These are phyloP conservation scores for Cladosporium cucumerinum DNA, from an alignment of 2,329 filamentous ascomycete species.

Conservation along the genomic window DNA sequence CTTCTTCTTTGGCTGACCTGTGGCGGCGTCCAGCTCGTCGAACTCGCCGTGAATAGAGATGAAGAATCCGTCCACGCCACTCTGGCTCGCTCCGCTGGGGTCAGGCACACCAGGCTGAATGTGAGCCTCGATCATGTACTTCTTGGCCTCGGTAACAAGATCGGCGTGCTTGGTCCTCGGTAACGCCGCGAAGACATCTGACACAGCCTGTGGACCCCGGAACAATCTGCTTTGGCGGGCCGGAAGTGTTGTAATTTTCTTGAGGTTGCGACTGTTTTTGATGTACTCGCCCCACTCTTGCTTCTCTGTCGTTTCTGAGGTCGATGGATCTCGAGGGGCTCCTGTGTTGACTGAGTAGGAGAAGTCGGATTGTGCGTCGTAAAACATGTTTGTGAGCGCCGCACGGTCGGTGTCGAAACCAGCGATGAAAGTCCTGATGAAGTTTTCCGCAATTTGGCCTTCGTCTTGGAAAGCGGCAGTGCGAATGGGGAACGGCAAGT, in stretches of 20 bases:
- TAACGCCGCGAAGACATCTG: constrained; percentile 65
- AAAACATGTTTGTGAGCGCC: constrained; percentile 62
- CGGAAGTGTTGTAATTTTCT: constrained; percentile 60
- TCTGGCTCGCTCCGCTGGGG: constrained; percentile 57
- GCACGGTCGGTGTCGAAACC: constrained; percentile 70
- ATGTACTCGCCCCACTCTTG: constrained; percentile 72
- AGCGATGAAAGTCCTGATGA: constrained; percentile 69
- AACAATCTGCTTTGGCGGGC: constrained; percentile 64
- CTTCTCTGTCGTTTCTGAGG: constrained; percentile 36
- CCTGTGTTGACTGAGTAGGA: constrained; percentile 69
- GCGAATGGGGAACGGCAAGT: constrained; percentile 58
- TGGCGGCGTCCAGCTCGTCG: constrained; percentile 63
- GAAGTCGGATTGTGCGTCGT: constrained; percentile 73
- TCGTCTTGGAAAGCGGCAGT: constrained; percentile 72
- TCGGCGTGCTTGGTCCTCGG: constrained; percentile 73
- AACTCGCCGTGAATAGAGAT: constrained; percentile 82
- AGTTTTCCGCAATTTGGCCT: constrained; percentile 69
- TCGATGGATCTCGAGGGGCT: constrained; percentile 47
- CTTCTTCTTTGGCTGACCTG: constrained; percentile 52
- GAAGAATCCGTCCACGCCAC: constrained; percentile 73
- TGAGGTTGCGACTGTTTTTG: constrained; percentile 73
- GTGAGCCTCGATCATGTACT: constrained; percentile 82
- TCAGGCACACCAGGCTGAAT: constrained; percentile 69
- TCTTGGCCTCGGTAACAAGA: constrained; percentile 61
- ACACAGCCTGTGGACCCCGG: constrained; percentile 62